Base-by-base conservation (phyloP, 805 yeast genomes). In the Kazachstania bromeliacearum region DNA sequence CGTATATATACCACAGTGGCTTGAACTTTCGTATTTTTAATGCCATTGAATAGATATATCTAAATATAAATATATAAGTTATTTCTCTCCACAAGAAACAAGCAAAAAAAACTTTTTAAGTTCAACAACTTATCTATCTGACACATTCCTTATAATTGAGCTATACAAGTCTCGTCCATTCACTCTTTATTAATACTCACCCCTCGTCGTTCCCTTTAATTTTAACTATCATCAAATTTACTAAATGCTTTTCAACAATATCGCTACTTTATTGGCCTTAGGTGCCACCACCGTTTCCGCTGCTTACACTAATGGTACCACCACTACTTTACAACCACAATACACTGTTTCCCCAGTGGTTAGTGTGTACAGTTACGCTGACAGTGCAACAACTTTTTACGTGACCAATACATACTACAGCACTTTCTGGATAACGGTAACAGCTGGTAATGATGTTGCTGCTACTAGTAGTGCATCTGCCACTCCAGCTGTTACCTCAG, bases 351-450 rank as follows among this genome's bases (percentile, higher is more conserved):
- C 29, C 15, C 39, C 53, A 18, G 28, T 36, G 18, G 39, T 41
- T 2, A 45, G 42, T 18, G 43, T 45, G 9, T 28, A 32, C 12
- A 44, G 50, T 17, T 51, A 50, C 31, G 37, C 39, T 23, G 55
- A 53, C 28, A 47, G 40, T 10, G 47, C 52, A 7, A 48, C 56
- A 22, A 54, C 57, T 21, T 43, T 45, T 25, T 48, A 37, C 28
- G 39, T 50, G 28, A 53, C 58, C 6, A 42, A 41, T 17, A 51
- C 57, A 20, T 22, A 40, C 10, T 53, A 34, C 33, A 21, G 38
- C n/a, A 53, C 55, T 18, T 21, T 33, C 24, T 49, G 51, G 52
- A 39, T 36, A 26, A 40, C 52, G 7, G 15, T 22, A 2, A 28
- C 39, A 13, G 31, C 34, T 7, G 20, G 20, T 6, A 31, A 37